Evolutionary conservation across 495 filamentous ascomycete genomes (phyloP).

Genomic region (Tuber microsphaerosporum): DNA sequence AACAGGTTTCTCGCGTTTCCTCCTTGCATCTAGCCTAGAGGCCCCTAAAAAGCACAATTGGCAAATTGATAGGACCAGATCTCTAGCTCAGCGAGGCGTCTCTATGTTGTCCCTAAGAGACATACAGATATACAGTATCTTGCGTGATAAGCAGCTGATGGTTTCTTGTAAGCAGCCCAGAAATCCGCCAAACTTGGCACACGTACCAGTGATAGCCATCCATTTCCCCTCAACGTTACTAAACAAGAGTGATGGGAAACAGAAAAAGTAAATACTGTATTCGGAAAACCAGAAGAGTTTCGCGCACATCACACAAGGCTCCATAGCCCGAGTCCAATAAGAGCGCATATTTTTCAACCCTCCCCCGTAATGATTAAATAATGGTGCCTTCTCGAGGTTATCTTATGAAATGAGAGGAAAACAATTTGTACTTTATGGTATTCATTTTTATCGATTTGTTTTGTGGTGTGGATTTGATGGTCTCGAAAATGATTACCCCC

Average conservation of each 20-base stretch:
- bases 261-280: not conserved
- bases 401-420: not conserved
- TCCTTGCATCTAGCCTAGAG: not conserved
- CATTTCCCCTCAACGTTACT: not conserved
- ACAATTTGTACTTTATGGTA: not conserved
- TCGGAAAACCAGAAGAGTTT: not conserved
- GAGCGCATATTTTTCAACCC: not conserved
- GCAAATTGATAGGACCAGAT: not conserved
- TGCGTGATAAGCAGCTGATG: not conserved
- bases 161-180: not conserved
- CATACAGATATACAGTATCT: not conserved
- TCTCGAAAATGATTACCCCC: not conserved
- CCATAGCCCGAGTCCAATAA: not conserved
- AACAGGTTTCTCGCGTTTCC: not conserved
- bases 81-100: no score
- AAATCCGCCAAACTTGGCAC: not conserved
- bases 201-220: not conserved
- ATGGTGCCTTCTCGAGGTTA: not conserved
- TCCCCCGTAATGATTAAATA: not conserved
- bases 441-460: not conserved
- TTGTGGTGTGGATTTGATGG: not conserved
- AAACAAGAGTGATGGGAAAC: not conserved
- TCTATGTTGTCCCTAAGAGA: no score
- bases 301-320: not conserved
- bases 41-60: not conserved